Percentiles rank a stretch among this genome's conserved stretches.
These are phyloP conservation scores for Neofusicoccum parvum DNA, from an alignment of 2,329 filamentous ascomycete species.

Conservation along the genomic window DNA sequence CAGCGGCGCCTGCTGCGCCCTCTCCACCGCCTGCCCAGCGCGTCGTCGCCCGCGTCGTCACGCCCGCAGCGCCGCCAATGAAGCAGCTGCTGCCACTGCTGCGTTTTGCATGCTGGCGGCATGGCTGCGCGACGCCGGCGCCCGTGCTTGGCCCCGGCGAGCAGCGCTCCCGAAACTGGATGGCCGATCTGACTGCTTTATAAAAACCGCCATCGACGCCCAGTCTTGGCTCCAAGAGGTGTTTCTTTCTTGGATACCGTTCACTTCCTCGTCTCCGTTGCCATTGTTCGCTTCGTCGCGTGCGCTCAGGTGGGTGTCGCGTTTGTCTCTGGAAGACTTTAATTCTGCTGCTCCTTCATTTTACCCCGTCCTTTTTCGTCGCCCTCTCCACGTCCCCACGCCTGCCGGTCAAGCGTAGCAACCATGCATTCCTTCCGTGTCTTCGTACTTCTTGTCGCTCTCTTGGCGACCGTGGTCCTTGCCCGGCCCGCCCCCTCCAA, in stretches of 20 bases:
- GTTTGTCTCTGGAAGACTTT: slow-evolving; percentile 19
- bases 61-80: slow-evolving; percentile 4
- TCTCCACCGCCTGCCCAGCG: neutral
- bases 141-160: slow-evolving; percentile 2
- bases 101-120: neutral
- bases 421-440: slow-evolving; percentile 39
- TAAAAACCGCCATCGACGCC: neutral
- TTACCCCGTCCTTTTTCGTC: neutral
- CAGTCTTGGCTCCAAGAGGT: slow-evolving; percentile 18
- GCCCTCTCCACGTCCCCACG: slow-evolving; percentile 3
- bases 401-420: slow-evolving; percentile 19
- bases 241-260: slow-evolving; percentile 12
- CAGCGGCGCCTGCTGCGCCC: neutral
- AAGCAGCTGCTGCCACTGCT: slow-evolving; percentile 3
- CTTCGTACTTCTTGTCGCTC: slow-evolving; percentile 48
- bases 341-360: neutral
- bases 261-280: neutral
- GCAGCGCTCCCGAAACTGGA: neutral
- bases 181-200: neutral
- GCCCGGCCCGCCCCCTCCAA: slow-evolving; percentile 46
- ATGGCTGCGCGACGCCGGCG: neutral
- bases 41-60: neutral
- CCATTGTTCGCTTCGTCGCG: slow-evolving; percentile 15
- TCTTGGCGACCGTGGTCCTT: slow-evolving; percentile 51
- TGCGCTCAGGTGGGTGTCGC: neutral